Percentiles rank a stretch among this genome's conserved stretches.
Conservation (phyloP, 1,284 basidiomycete genomes). For the Rhizoctonia solani region DNA sequence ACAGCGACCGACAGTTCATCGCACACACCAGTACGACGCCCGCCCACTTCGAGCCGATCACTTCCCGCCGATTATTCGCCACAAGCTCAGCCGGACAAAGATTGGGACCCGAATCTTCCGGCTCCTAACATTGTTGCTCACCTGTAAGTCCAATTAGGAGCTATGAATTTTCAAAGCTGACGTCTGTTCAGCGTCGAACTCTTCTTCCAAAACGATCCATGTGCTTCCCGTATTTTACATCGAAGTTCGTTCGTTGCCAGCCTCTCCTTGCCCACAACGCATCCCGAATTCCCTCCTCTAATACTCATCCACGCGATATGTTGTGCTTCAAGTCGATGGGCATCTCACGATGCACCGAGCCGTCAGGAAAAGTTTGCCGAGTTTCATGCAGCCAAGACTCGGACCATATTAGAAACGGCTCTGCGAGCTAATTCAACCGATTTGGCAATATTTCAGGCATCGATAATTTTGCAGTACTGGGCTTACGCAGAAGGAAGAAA, state of each 20-base stretch:
- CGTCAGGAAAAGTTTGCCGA: slow-evolving; percentile 61
- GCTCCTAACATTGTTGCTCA: slow-evolving; percentile 67
- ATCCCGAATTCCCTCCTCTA: slow-evolving; percentile 77
- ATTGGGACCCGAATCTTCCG: slow-evolving; percentile 81
- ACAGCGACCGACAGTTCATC: slow-evolving; percentile 18
- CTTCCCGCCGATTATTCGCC: slow-evolving; percentile 30
- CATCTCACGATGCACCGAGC: slow-evolving; percentile 56
- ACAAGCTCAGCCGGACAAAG: slow-evolving; percentile 64
- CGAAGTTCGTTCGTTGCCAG: slow-evolving; percentile 75
- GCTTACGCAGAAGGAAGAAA: slow-evolving; percentile 85
- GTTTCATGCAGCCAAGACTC: slow-evolving; percentile 80
- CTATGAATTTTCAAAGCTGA: slow-evolving; percentile 35
- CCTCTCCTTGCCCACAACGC: slow-evolving; percentile 72
- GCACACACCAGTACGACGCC: slow-evolving; percentile 52
- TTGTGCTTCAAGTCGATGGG: slow-evolving; percentile 81
- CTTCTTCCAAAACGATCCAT: slow-evolving; percentile 82
- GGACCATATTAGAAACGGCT: slow-evolving; percentile 79
- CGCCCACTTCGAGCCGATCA: slow-evolving; percentile 26
- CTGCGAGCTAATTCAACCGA: slow-evolving; percentile 84
- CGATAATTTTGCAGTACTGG: slow-evolving; percentile 81
- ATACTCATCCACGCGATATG: slow-evolving; percentile 84
- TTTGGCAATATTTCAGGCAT: slow-evolving; percentile 81
- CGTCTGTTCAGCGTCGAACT: slow-evolving; percentile 64
- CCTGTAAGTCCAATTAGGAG: slow-evolving; percentile 56
- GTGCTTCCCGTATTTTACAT: slow-evolving; percentile 76